Base-by-base conservation (phyloP, 495 filamentous ascomycete species). In the Daldinia loculata region DNA sequence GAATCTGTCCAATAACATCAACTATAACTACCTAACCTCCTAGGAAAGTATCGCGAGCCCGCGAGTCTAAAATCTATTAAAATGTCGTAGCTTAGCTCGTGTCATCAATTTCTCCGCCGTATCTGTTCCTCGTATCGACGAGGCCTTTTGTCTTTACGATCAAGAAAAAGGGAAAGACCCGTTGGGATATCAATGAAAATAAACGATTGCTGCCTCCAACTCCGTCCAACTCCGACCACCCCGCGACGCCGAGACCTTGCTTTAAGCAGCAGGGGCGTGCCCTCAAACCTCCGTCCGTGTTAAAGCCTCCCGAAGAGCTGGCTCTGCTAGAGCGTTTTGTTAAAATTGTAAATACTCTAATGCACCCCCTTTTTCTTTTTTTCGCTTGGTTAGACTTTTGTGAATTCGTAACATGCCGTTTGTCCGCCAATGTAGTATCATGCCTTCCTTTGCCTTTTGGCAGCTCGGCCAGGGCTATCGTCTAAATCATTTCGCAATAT, bases 371-470 rank as follows among this genome's bases (percentile, higher is more conserved):
- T 45, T 19, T 56, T 34, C 34, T 14, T 56, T 15, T 30, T 34
- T 32, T 8, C 52, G 4, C 15, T 34, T 32, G 14, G 30, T 29
- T 57, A 17, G 30, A 51, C 7, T 45, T 15, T 8, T 48, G 4
- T 50, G 36, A 41, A 48, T 27, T 39, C 29, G 6, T 48, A 15
- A 45, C 14, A 17, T n/a, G 32, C 48, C 6, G 14, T 19, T 39
- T 6, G 8, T 7, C 38, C 19, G 22, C 30, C 27, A 15, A 38
- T 15, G 15, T 39, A 14, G 39, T 27, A 56, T 69, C 32, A 78
- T 24, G 66, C 66, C 71, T 74, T 79, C 34, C 82, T 70, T 50
- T 81, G 74, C 22, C 82, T 71, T 75, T 84, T 84, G 1, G 73
- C 19, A 48, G 75, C 80, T 45, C 80, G 74, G 60, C 75, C 75